Percentiles rank a stretch among this genome's conserved stretches.
phyloP scores from a whole-genome alignment of 345 rosid species.

The Eucalyptus sideroxylon region DNA sequence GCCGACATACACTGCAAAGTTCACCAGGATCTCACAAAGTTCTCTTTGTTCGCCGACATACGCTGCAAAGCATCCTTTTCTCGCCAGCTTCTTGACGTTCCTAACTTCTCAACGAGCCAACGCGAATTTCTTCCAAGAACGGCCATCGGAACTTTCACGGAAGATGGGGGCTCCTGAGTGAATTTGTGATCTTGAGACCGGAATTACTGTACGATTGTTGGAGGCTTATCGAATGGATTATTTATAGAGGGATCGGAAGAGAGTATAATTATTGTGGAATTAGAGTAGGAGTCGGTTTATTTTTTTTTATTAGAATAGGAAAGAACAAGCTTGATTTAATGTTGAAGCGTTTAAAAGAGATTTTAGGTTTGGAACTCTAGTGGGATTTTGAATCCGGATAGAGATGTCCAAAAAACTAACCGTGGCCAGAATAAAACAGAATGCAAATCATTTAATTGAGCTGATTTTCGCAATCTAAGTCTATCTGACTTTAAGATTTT shows the following conservation, averaged over 20 bases:
- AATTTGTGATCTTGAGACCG: not conserved
- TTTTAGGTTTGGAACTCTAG: not conserved
- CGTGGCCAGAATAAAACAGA: not conserved
- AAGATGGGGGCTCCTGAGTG: not conserved
- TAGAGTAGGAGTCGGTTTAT: not conserved
- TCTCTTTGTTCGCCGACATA: not conserved
- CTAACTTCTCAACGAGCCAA: not conserved
- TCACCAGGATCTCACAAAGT: not conserved
- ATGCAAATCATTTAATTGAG: not conserved
- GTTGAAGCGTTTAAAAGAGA: not conserved
- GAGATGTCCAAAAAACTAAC: not conserved
- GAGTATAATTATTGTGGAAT: not conserved
- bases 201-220: not conserved
- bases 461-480: not conserved
- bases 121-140: fast-evolving
- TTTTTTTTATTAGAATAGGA: not conserved
- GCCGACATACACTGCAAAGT: no score
- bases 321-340: not conserved
- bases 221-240: not conserved
- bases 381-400: not conserved
- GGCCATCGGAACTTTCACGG: not conserved
- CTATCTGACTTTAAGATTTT: not conserved
- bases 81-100: not conserved
- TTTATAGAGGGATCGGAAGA: not conserved
- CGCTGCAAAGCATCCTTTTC: not conserved